Percentiles rank a stretch among this genome's conserved stretches.
Conservation (phyloP, 768 basidiomycete genomes). For the Naganishia onofrii region DNA sequence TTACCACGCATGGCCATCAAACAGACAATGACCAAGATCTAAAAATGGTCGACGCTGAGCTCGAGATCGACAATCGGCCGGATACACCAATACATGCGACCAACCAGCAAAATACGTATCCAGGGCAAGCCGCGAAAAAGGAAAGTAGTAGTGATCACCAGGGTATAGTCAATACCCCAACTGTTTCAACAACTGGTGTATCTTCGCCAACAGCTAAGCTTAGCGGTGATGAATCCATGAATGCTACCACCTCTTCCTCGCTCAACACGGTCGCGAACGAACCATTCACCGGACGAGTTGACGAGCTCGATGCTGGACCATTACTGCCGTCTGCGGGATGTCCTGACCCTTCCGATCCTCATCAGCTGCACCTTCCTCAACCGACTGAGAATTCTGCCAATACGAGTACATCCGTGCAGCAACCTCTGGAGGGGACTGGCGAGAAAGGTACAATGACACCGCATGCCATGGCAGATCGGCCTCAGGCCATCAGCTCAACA, state of each 20-base stretch:
- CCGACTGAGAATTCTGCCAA: slow-evolving; percentile 5
- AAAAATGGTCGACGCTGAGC: neutral
- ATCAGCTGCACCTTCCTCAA: slow-evolving; percentile 8
- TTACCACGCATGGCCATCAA: neutral
- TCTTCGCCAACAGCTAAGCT: neutral
- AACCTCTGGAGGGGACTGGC: slow-evolving; percentile 38
- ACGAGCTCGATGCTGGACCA: slow-evolving; percentile 52
- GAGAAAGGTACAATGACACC: slow-evolving; percentile 48
- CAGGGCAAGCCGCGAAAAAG: neutral
- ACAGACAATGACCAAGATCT: neutral
- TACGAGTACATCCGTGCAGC: neutral
- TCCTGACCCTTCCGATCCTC: slow-evolving; percentile 23
- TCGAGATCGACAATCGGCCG: neutral
- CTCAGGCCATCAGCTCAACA: slow-evolving; percentile 46
- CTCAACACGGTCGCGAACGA: slow-evolving; percentile 41
- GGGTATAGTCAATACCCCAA: neutral
- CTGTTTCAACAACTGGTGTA: neutral
- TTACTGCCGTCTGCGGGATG: slow-evolving; percentile 25
- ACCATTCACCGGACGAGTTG: slow-evolving; percentile 49
- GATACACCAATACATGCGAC: slow-evolving; percentile 12
- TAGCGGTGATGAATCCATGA: neutral
- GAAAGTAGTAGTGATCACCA: neutral
- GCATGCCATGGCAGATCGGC: slow-evolving; percentile 49
- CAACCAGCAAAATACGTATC: neutral
- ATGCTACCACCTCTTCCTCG: slow-evolving; percentile 13